phyloP scores from a whole-genome alignment of 2,329 filamentous ascomycete genomes.

The Fusarium equiseti region DNA sequence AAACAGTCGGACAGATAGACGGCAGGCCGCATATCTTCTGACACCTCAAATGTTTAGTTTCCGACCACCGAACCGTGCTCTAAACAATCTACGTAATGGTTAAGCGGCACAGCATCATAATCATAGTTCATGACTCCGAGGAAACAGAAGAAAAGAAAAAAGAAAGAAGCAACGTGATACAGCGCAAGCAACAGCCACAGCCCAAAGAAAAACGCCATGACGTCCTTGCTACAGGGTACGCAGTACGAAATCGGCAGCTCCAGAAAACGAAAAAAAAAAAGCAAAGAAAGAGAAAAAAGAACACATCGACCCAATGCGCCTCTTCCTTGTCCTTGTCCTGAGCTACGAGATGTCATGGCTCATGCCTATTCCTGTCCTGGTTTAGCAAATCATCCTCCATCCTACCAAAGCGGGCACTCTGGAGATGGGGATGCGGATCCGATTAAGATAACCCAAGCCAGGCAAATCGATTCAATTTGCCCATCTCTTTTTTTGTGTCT shows the following conservation, averaged over 20 bases:
- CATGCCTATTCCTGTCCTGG: constrained; percentile 5
- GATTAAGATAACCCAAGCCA: constrained; percentile 23
- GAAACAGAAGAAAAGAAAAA: constrained; percentile 24
- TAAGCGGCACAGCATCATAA: constrained; percentile 25
- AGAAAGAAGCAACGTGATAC: constrained; percentile 34
- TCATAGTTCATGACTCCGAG: constrained; percentile 19
- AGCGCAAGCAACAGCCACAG: constrained; percentile 8
- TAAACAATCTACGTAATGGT: constrained; percentile 37
- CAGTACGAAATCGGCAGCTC: constrained; percentile 8
- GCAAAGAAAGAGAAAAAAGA: neutral
- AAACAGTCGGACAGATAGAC: constrained; percentile 14
- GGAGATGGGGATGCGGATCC: constrained; percentile 32
- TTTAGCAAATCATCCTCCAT: constrained; percentile 6
- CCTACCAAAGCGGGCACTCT: constrained; percentile 20
- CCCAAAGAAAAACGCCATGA: constrained; percentile 29
- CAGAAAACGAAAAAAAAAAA: constrained; percentile 29
- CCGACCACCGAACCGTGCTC: constrained; percentile 6
- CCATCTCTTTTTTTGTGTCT: constrained; percentile 3
- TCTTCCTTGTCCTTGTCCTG: constrained; percentile 1
- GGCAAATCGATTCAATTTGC: constrained; percentile 31
- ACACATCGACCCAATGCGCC: neutral
- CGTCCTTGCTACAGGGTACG: constrained; percentile 33
- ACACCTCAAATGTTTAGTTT: constrained; percentile 19
- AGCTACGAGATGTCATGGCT: constrained; percentile 33
- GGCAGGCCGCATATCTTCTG: constrained; percentile 31